A percentile compares a stretch with the other conserved stretches of the same genome.
These are phyloP conservation scores for Apiospora hydei DNA, from an alignment of 2,329 filamentous ascomycete genomes.

Conservation along the genomic window DNA sequence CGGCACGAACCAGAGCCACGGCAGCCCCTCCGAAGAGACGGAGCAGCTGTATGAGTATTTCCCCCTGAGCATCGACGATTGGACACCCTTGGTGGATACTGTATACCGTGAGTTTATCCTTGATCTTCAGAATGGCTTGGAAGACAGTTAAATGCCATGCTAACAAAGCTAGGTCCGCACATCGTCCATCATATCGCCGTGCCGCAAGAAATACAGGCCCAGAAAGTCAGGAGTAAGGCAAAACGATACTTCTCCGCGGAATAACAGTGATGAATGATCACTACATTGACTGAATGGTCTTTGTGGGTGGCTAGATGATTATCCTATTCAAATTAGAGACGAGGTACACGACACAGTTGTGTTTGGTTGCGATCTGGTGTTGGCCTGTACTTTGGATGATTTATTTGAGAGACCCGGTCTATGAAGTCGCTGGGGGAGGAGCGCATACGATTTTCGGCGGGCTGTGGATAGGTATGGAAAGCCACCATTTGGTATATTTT, in stretches of 20 bases:
- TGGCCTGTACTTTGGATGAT: not conserved
- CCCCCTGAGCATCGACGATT: conserved; percentile 88
- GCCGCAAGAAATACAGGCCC: conserved; percentile 73
- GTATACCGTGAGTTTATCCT: conserved; percentile 58
- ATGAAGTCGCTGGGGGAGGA: not conserved
- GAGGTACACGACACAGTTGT: not conserved
- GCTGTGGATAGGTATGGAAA: not conserved
- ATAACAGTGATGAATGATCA: conserved; percentile 38
- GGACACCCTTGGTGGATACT: conserved; percentile 46
- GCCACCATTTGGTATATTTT: not conserved
- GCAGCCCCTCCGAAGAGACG: conserved; percentile 75
- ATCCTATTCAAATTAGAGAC: not conserved
- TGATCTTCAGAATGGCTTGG: conserved; percentile 50
- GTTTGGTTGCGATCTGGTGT: not conserved
- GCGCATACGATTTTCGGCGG: not conserved
- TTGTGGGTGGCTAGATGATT: not conserved
- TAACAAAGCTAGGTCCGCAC: conserved; percentile 62
- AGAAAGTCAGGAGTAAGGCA: conserved; percentile 69
- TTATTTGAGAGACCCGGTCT: not conserved
- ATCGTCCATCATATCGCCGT: conserved; percentile 88
- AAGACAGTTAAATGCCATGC: conserved; percentile 67
- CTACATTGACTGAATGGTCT: not conserved
- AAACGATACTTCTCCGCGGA: conserved; percentile 79
- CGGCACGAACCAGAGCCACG: conserved; percentile 48
- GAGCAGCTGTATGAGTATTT: conserved; percentile 96